Evolutionary conservation across 306 rosid genomes (phyloP), one percentile per base, ranked within the genome.

Genomic region (Psophocarpus tetragonolobus): DNA sequence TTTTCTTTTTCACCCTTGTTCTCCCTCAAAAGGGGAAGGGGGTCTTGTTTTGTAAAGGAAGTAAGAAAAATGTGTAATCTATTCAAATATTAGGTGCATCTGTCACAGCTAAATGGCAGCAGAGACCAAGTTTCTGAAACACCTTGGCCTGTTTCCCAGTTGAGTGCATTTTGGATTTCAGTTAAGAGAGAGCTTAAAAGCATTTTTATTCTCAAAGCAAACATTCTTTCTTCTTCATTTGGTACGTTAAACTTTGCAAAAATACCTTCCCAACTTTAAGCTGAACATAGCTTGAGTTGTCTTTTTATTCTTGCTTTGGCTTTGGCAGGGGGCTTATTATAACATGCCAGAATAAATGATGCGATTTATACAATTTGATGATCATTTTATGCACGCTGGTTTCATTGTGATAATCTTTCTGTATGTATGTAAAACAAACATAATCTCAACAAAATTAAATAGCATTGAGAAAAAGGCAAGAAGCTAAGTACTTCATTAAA

Each of bases 311-410:
- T 79, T n/a, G n/a, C n/a, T 56, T 21, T 68, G 26, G 67, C 26
- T 75, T 76, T 45, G 15, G 71, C 47, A 21, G 63, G 9, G 0
- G 54, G 67, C 75, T 41, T 12, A 11, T 41, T 12, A 11, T 62
- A 32, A 45, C 57, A 61, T 26, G 73, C 42, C 56, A 35, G 79
- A 63, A 53, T 69, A 50, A 73, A 44, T 65, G 35, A 44, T 65
- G 35, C 13, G 44, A 54, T 26, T 45, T 14, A 53, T 75, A 74
- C 56, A 80, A 53, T 74, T 4, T 68, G 45, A 57, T 30, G 36
- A 41, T 30, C 57, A 47, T 69, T 47, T 21, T 23, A 42, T 69
- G 36, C 61, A 39, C 57, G 53, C 48, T 29, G 53, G 45, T 82
- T 71, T 32, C 5, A 4, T 26, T 23, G 39, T 45, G 67, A 68